A percentile compares a stretch with the other conserved stretches of the same genome.
Conservation (phyloP, 108 stramenopile species). For the Parmales sp. region DNA sequence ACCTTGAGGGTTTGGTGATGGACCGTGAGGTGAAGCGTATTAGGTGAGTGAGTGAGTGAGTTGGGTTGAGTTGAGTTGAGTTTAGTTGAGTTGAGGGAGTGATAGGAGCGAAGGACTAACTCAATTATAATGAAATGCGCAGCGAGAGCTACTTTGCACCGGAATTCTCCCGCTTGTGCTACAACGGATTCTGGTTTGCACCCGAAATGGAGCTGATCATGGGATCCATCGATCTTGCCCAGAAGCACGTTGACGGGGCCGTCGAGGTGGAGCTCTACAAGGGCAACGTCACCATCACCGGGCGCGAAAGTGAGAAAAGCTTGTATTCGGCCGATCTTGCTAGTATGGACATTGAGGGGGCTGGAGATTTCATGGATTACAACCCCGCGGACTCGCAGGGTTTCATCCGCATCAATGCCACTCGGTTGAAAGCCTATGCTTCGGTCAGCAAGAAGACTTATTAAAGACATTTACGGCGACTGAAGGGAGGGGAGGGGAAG, state of each 20-base stretch:
- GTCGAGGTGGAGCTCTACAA: conserved; percentile 88
- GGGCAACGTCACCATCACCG: conserved; percentile 80
- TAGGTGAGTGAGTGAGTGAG: no score
- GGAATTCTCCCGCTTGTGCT: conserved; percentile 92
- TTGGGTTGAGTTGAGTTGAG: no score
- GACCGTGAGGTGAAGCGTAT: conserved; percentile 97
- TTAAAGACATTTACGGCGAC: not conserved
- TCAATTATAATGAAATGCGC: no score
- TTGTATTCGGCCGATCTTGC: conserved; percentile 95
- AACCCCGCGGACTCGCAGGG: conserved; percentile 93
- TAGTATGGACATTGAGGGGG: conserved; percentile 96
- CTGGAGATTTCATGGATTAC: conserved; percentile 91
- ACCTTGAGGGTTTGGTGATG: conserved; percentile 87
- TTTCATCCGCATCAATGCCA: conserved; percentile 95
- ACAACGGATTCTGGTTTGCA: conserved; percentile 99
- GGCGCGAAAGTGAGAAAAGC: conserved; percentile 70
- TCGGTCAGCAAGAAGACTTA: conserved; percentile 66
- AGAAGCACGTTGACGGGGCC: conserved; percentile 78
- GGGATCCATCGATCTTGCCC: conserved; percentile 69
- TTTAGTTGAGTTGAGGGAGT: no score
- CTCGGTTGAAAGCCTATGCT: conserved; percentile 93
- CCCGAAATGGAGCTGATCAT: conserved; percentile 97
- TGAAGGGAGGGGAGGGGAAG: not conserved
- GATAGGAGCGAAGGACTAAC: no score
- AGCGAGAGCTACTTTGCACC: no score